These are phyloP conservation scores for Epichloe uncinata DNA, from an alignment of 2,329 filamentous ascomycete genomes.

Conservation along the genomic window DNA sequence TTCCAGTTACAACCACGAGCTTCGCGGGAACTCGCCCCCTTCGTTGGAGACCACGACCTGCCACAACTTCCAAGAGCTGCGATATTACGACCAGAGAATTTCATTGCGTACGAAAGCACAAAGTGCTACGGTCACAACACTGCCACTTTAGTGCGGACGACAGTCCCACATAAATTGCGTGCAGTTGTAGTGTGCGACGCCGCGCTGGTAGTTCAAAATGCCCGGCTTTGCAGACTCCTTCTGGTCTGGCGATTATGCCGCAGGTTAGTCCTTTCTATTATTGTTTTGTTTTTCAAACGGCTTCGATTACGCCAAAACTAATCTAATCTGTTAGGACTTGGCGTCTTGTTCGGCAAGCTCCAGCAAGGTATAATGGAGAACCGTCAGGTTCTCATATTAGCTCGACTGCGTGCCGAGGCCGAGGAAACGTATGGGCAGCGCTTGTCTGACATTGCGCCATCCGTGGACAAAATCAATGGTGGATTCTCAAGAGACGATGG, in stretches of 20 bases:
- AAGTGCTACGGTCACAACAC: not conserved
- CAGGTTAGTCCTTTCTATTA: slow-evolving; percentile 41
- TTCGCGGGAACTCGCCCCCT: not conserved
- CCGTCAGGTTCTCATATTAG: slow-evolving; percentile 81
- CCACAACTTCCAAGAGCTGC: no score
- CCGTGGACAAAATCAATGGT: slow-evolving; percentile 66
- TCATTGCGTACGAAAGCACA: not conserved
- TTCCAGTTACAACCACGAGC: not conserved
- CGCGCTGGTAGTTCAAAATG: slow-evolving; percentile 38
- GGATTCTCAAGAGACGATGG: slow-evolving; percentile 89
- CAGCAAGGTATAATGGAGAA: slow-evolving; percentile 95
- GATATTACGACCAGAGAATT: no score
- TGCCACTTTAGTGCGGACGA: not conserved
- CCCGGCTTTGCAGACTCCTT: slow-evolving; percentile 90
- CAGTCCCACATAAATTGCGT: not conserved
- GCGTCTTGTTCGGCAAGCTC: slow-evolving; percentile 89
- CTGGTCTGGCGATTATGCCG: slow-evolving; percentile 96
- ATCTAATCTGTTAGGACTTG: slow-evolving; percentile 46
- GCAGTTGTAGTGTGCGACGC: not conserved
- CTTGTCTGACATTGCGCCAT: slow-evolving; percentile 67
- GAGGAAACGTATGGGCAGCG: slow-evolving; percentile 79
- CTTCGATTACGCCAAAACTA: slow-evolving; percentile 2
- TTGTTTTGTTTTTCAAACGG: not conserved
- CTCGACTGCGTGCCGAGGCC: slow-evolving; percentile 87
- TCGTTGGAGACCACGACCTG: not conserved